Base-by-base conservation (phyloP, 192 early-diverging fungal species). In the Backusella psychrophila region DNA sequence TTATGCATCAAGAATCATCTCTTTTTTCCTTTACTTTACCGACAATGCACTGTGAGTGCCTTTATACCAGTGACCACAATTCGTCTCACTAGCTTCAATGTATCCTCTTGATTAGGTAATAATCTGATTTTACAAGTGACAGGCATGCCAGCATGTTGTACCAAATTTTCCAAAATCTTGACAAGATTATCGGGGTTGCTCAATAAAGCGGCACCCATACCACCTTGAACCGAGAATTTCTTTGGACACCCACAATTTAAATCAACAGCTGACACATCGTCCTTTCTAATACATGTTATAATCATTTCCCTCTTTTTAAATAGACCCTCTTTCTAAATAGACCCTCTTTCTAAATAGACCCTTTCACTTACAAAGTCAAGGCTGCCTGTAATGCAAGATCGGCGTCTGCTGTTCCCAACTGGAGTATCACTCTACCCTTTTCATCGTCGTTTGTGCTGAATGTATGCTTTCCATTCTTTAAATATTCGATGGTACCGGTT, bases 201-300 rank as follows among this genome's bases (percentile, higher is more conserved):
- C 71, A 99, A 82, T 49, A 99, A 84, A 6, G 95, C 95, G 11
- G 96, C 94, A 19, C 97, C 98, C 97, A 98, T 98, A 36, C 95
- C 94, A 29, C 91, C 94, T 42, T 94, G 91, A 17, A 97, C 81
- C 9, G 98, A 99, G 75, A 99, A 99, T 76, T 90, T 89, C 77
- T 98, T 98, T 0, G 98, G 98, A 77, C 98, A 99, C 3, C 98
- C 98, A 81, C 98, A 99, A 85, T 99, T 99, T 66, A 99, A 78
- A 82, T 99, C 98, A 71, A 99, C 92, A 0, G 92, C 96, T 33
- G 93, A 85, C 3, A 96, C 94, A 85, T 99, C 97, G 33, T 90
- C 81, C 21, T 87, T 88, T 35, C 94, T 94, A 78, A 36, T 26
- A 26, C n/a, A 44, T 34, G 26, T 17, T n/a, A 17, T 14, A 42